Percentiles rank a stretch among this genome's conserved stretches.
phyloP scores from a whole-genome alignment of 495 filamentous ascomycete genomes.

The Penicillium chermesinum region DNA sequence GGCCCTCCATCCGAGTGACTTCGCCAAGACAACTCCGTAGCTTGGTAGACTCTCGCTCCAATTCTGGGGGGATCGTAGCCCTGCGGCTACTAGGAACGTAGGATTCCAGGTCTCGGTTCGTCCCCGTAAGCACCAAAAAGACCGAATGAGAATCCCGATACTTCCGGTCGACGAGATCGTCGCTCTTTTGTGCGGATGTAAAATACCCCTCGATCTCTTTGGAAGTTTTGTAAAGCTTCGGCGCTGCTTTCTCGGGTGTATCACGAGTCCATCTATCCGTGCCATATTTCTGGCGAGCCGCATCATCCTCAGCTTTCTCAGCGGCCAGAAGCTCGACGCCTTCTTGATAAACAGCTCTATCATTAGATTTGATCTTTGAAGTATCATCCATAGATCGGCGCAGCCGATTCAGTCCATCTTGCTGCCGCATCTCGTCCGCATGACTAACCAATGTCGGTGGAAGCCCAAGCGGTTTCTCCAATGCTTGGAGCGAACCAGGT shows the following conservation, averaged over 20 bases:
- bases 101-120: conserved; percentile 73
- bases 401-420: conserved; percentile 72
- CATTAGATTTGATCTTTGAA: conserved; percentile 73
- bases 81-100: conserved; percentile 83
- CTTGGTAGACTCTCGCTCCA: conserved; percentile 71
- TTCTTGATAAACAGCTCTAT: conserved; percentile 72
- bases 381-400: conserved; percentile 78
- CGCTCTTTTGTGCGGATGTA: conserved; percentile 74
- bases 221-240: conserved; percentile 70
- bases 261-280: conserved; percentile 80
- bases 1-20: conserved; percentile 70
- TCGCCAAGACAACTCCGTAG: conserved; percentile 78
- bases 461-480: conserved; percentile 92
- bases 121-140: conserved; percentile 68
- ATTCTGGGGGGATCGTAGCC: conserved; percentile 67
- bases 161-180: conserved; percentile 74
- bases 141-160: conserved; percentile 68
- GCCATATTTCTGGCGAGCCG: conserved; percentile 70
- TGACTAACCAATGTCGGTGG: conserved; percentile 79
- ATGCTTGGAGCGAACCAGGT: conserved; percentile 85
- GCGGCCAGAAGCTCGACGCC: conserved; percentile 68
- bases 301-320: conserved; percentile 79
- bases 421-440: conserved; percentile 92
- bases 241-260: conserved; percentile 61
- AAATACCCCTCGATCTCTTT: conserved; percentile 84